Evolutionary conservation across 23 red algal species (phyloP).

Genomic region (Cyanidioschyzon merolae): DNA sequence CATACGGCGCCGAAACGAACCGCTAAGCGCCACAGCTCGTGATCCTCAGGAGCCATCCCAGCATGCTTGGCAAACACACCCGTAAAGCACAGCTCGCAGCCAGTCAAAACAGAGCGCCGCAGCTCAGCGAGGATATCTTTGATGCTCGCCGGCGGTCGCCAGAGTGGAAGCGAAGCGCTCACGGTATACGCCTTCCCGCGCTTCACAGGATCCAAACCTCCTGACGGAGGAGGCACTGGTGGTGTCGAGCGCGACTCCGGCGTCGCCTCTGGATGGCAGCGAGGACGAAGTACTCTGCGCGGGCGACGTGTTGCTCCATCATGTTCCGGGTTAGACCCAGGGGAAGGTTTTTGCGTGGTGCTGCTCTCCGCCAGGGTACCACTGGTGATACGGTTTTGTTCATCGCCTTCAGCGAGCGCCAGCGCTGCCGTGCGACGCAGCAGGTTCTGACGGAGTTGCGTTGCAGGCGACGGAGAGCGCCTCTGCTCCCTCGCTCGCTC

Average conservation of each 20-base stretch:
- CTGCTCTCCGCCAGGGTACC: neutral
- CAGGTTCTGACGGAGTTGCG: neutral
- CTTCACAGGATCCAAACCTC: neutral
- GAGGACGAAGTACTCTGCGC: neutral
- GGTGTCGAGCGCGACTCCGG: neutral
- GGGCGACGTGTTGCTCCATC: neutral
- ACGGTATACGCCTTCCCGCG: too few species aligned
- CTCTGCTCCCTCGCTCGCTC: neutral
- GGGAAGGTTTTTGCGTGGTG: neutral
- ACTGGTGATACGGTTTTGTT: neutral
- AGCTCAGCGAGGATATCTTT: conserved; percentile 46
- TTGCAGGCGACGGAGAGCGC: neutral
- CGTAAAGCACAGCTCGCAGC: conserved; percentile 62
- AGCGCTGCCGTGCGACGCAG: neutral
- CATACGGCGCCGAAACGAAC: conserved; percentile 51
- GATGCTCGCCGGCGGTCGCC: conserved; percentile 50
- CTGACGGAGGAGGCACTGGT: neutral
- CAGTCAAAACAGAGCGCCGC: conserved; percentile 47
- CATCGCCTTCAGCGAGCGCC: neutral
- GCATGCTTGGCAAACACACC: conserved; percentile 43
- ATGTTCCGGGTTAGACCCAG: neutral
- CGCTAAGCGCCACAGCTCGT: conserved; percentile 49
- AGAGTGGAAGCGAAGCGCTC: neutral
- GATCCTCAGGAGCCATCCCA: neutral
- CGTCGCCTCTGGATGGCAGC: neutral